Evolutionary conservation across 169 alveolate genomes (phyloP), one percentile per base, ranked within the genome.

Genomic region (Cryptosporidium viatorum): DNA sequence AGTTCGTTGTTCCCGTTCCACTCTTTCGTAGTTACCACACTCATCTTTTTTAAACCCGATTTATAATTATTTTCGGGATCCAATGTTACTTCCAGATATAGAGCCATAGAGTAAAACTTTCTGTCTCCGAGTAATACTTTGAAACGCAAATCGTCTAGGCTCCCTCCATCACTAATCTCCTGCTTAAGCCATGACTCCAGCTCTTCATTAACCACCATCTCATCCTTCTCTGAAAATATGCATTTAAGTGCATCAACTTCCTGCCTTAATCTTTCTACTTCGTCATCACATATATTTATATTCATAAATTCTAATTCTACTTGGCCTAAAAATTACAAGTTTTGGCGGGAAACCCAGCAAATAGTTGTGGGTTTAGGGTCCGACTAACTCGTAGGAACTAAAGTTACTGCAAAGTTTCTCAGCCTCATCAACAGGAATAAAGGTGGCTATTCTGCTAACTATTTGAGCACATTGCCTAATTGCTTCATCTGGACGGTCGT

Each of bases 401-500:
- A 80, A 80, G 29, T 80, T 37, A 35, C 80, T 67, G 50, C 89
- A 80, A 9, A 80, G 45, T 35, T 80, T 80, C 65, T 23, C 35
- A 21, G 89, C 89, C 69, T 80, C 89, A 16, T 41, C 31, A 12
- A 62, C 12, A 37, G 89, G 43, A 43, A 80, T 59, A 29, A 80
- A 80, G 3, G 62, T 80, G 7, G 75, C 75, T 14, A 62, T 50
- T 18, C 52, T 43, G 41, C 59, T 35, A 23, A 80, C 89, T 4
- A 80, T 80, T 43, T 80, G 69, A 29, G 89, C 21, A 50, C 89
- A 80, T 10, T 45, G 35, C 33, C 21, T 80, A 50, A 80, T 80
- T 37, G 68, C 68, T 55, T 80, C 75, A 26, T 80, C 89, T 21
- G 89, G 73, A 21, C 75, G 69, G 31, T 60, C 89, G 16, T 62